Evolutionary conservation across 148 eudicot genomes (phyloP), one percentile per base, ranked within the genome.

Genomic region (Nyssa sinensis): DNA sequence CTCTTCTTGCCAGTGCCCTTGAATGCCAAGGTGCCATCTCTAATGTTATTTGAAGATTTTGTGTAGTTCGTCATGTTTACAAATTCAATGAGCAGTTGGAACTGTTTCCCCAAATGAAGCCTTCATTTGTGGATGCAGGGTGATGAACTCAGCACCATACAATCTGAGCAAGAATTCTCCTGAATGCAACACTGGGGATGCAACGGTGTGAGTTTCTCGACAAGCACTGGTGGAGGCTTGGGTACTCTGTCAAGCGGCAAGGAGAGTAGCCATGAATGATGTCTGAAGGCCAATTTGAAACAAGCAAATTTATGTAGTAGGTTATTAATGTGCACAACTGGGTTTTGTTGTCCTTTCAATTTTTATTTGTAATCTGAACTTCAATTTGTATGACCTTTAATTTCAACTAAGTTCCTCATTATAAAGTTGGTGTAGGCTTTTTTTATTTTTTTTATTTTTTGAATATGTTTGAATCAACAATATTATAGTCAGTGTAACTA

Each of bases 61-160:
- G n/a, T n/a, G n/a, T n/a, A n/a, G n/a, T n/a, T n/a, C n/a, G 49
- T 3, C 17, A 3, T 11, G 19, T 44, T 44, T 55, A 55, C 57
- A 19, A 55, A 7, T 55, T 72, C 34, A 12, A 21, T 35, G 37
- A 30, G 34, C 4, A 13, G 19, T n/a, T 30, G 23, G n/a, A 16
- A 51, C 29, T 71, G 63, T 30, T 81, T 74, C 32, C 21, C 10
- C 53, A 16, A 39, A 19, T 13, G 49, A 61, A 25, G 24, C 37
- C 3, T 19, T 10, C 53, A 25, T 25, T 37, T 13, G 28, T 41
- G 7, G 37, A 51, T 81, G 49, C 65, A 86, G 88, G 79, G 84
- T 51, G 49, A 83, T 83, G 89, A 81, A 47, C 63, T 81, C 78
- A 27, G 77, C 86, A 27, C 89, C 89, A 1, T 86, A 86, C 73